Evolutionary conservation across 805 yeast genomes (phyloP).

Genomic region (Yarrowia osloensis): DNA sequence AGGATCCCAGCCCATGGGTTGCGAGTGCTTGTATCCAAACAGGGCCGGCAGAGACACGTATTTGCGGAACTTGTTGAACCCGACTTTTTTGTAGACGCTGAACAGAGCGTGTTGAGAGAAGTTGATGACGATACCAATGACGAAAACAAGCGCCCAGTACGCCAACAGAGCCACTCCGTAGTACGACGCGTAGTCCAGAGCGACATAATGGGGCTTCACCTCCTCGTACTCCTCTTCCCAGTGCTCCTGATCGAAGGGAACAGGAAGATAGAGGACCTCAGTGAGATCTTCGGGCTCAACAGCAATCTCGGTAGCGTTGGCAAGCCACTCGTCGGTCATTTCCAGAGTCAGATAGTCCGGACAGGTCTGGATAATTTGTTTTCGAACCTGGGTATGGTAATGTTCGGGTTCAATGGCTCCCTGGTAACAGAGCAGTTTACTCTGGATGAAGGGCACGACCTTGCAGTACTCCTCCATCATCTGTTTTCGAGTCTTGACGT

Average conservation of each 20-base stretch:
- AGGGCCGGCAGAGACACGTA: constrained; percentile 43
- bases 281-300: not conserved
- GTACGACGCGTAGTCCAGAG: constrained; percentile 19
- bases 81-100: constrained; percentile 30
- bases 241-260: constrained; percentile 1
- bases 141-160: constrained; percentile 41
- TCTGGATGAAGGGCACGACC: constrained; percentile 3
- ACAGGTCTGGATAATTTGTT: constrained; percentile 1
- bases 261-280: not conserved
- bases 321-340: not conserved
- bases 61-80: constrained; percentile 36
- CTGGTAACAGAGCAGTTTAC: constrained; percentile 5
- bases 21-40: constrained; percentile 39
- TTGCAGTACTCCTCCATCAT: not conserved
- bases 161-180: constrained; percentile 39
- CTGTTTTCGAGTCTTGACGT: not conserved
- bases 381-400: constrained; percentile 19
- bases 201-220: not conserved
- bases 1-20: constrained; percentile 36
- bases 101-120: constrained; percentile 7
- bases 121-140: constrained; percentile 36
- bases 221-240: constrained; percentile 19
- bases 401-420: not conserved
- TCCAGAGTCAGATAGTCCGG: not conserved
- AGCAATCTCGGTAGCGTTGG: not conserved